phyloP scores from a whole-genome alignment of 495 filamentous ascomycete species.

The Lepidopterella palustris region DNA sequence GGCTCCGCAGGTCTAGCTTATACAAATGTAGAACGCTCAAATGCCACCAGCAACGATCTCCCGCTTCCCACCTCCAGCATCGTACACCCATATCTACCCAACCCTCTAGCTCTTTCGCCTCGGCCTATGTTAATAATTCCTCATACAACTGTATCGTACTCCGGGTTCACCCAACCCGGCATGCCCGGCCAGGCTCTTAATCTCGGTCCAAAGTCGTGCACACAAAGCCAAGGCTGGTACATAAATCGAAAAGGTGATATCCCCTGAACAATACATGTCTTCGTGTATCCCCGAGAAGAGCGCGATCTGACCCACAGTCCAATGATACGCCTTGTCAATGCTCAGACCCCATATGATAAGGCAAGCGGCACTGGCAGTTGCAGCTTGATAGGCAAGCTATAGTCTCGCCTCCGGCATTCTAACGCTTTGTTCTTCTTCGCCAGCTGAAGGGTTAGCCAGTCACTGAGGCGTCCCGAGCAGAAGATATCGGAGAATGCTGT shows the following conservation, averaged over 20 bases:
- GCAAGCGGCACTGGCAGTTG: slow-evolving; percentile 38
- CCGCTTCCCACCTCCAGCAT: too few relatives aligned
- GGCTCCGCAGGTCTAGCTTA: too few relatives aligned
- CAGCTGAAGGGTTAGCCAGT: slow-evolving; percentile 44
- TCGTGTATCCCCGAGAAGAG: slow-evolving; percentile 54
- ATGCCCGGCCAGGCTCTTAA: neutral
- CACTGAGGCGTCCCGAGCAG: slow-evolving; percentile 50
- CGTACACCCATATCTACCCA: too few relatives aligned
- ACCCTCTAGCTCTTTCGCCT: too few relatives aligned
- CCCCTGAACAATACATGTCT: slow-evolving; percentile 52
- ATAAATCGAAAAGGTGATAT: slow-evolving; percentile 44
- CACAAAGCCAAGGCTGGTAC: slow-evolving; percentile 36
- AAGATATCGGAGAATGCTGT: slow-evolving; percentile 49
- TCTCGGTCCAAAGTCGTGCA: slow-evolving; percentile 45
- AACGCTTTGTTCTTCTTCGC: slow-evolving; percentile 43
- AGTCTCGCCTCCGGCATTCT: slow-evolving; percentile 53
- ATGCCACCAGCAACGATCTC: too few relatives aligned
- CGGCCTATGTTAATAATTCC: too few relatives aligned
- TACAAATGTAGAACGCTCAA: too few relatives aligned
- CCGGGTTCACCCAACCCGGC: neutral
- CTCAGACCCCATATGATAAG: slow-evolving; percentile 53
- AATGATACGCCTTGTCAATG: slow-evolving; percentile 51
- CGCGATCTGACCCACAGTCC: slow-evolving; percentile 55
- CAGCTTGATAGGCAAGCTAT: slow-evolving; percentile 54
- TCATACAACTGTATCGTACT: slow-evolving; percentile 2